Percentiles rank a stretch among this genome's conserved stretches.
phyloP scores from a whole-genome alignment of 306 rosid species.

The Herpetospermum pedunculosum region DNA sequence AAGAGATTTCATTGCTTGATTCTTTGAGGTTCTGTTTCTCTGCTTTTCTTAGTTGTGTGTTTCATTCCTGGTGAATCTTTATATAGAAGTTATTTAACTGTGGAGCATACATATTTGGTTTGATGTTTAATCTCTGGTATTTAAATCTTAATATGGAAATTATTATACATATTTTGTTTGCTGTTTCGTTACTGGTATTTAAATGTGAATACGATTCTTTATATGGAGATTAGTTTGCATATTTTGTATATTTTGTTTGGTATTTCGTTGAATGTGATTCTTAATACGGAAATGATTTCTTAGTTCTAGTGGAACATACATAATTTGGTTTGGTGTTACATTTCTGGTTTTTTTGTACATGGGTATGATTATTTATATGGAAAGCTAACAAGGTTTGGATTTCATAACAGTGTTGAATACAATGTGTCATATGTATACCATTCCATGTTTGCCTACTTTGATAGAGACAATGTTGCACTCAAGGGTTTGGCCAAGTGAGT shows the following conservation, averaged over 20 bases:
- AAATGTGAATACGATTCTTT: neutral
- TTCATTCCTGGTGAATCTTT: neutral
- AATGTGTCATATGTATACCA: constrained; percentile 88
- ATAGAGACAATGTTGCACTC: constrained; percentile 89
- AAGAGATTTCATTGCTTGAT: neutral
- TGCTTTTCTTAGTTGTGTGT: neutral
- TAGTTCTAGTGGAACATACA: neutral
- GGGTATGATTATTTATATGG: neutral
- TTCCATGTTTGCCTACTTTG: constrained; percentile 89
- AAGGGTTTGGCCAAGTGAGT: constrained; percentile 76
- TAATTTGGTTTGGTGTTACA: neutral
- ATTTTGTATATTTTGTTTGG: neutral
- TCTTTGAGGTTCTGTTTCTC: neutral
- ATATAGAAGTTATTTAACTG: neutral
- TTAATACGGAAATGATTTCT: neutral
- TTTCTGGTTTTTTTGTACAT: too few relatives aligned
- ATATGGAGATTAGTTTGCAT: neutral
- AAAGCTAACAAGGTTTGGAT: neutral
- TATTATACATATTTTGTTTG: neutral
- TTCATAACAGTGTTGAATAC: constrained; percentile 73
- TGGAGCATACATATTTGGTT: neutral
- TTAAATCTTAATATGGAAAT: too few relatives aligned
- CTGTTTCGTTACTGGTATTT: too few relatives aligned
- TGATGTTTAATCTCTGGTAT: neutral
- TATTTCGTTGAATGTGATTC: neutral